Conservation (phyloP, 2,329 filamentous ascomycete genomes). For the Arthrobotrys musiformis region DNA sequence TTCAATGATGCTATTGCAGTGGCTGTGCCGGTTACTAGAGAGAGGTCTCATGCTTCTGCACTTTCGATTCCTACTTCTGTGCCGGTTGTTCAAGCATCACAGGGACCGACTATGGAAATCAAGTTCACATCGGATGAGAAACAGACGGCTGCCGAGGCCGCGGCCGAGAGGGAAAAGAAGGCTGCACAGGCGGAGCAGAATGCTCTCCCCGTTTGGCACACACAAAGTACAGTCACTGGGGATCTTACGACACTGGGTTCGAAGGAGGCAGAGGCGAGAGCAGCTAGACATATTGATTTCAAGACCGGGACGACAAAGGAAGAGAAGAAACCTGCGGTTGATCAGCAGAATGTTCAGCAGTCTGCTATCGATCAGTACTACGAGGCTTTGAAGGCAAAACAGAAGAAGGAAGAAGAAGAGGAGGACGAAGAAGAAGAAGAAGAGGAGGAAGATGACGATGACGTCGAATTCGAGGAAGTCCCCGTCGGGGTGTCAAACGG, state of each 20-base stretch:
- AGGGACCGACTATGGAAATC: slow-evolving; percentile 64
- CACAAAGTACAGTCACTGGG: slow-evolving; percentile 65
- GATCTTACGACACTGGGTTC: slow-evolving; percentile 58
- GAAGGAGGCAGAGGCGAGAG: slow-evolving; percentile 58
- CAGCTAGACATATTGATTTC: slow-evolving; percentile 57
- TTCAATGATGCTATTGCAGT: slow-evolving; percentile 59
- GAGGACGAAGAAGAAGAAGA: slow-evolving; percentile 65
- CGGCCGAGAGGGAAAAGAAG: slow-evolving; percentile 65
- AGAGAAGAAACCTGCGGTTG: slow-evolving; percentile 55
- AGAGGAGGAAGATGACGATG: slow-evolving; percentile 63
- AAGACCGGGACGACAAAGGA: slow-evolving; percentile 59
- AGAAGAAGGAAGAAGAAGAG: slow-evolving; percentile 62
- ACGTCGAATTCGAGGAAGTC: slow-evolving; percentile 65
- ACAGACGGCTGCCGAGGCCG: slow-evolving; percentile 66
- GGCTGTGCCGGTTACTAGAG: slow-evolving; percentile 58
- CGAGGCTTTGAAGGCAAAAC: slow-evolving; percentile 60
- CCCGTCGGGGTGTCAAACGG: slow-evolving; percentile 61
- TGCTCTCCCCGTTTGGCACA: slow-evolving; percentile 68
- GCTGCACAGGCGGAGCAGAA: slow-evolving; percentile 67
- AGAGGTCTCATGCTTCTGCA: slow-evolving; percentile 50
- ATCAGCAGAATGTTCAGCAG: slow-evolving; percentile 55
- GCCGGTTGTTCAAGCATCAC: slow-evolving; percentile 3
- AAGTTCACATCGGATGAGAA: slow-evolving; percentile 66
- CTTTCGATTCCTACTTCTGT: slow-evolving; percentile 46
- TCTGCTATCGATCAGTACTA: slow-evolving; percentile 60